Evolutionary conservation across 352 stramenopile genomes (phyloP).

Genomic region (Globisporangium camurandrum): DNA sequence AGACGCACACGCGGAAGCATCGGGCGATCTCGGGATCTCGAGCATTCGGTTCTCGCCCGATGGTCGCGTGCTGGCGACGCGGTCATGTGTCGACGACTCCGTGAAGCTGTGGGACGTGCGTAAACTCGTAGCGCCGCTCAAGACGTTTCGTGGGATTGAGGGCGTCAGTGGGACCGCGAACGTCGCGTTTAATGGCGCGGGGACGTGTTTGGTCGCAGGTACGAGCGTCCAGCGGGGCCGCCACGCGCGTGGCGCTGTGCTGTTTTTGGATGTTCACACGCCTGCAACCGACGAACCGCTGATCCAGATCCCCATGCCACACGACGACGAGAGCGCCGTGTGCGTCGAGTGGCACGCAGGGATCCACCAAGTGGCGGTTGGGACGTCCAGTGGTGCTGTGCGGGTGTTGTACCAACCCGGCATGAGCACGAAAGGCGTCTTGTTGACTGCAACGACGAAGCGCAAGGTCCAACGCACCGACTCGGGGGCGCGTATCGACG

Average conservation of each 20-base stretch:
- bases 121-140: slow-evolving; percentile 48
- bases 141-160: slow-evolving; percentile 50
- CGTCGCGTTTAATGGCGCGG: slow-evolving; percentile 67
- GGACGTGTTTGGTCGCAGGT: slow-evolving; percentile 58
- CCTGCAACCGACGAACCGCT: slow-evolving; percentile 40
- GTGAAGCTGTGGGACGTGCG: slow-evolving; percentile 82
- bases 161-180: slow-evolving; percentile 74
- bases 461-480: slow-evolving; percentile 45
- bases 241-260: slow-evolving; percentile 34
- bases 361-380: slow-evolving; percentile 81
- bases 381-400: slow-evolving; percentile 49
- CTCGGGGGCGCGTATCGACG: slow-evolving; percentile 62
- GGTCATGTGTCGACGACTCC: slow-evolving; percentile 66
- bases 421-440: slow-evolving; percentile 70
- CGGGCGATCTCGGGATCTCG: slow-evolving; percentile 62
- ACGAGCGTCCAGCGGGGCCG: slow-evolving; percentile 70
- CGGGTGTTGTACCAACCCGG: slow-evolving; percentile 65
- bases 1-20: slow-evolving; percentile 65
- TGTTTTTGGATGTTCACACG: slow-evolving; percentile 77
- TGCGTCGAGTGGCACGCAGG: slow-evolving; percentile 79
- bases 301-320: slow-evolving; percentile 57
- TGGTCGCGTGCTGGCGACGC: slow-evolving; percentile 47
- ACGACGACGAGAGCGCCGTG: slow-evolving; percentile 71
- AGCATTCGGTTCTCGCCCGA: slow-evolving; percentile 71
- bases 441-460: slow-evolving; percentile 79